Evolutionary conservation across 768 basidiomycete genomes (phyloP).

Genomic region (Naganishia vishniacii): DNA sequence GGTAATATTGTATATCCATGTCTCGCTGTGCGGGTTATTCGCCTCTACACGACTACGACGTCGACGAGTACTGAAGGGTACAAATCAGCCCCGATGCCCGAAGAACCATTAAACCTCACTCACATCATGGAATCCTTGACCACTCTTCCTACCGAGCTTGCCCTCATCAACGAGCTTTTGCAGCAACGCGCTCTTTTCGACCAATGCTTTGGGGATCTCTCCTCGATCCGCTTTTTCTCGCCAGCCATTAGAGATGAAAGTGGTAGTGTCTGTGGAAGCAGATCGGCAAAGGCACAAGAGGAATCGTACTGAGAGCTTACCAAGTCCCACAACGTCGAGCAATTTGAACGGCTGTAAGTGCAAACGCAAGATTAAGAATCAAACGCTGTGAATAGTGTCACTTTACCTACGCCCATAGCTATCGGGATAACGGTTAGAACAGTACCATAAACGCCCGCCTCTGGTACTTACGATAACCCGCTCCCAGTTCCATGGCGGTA

Average conservation of each 20-base stretch:
- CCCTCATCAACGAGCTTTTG: slow-evolving; percentile 50
- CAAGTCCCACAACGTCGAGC: slow-evolving; percentile 51
- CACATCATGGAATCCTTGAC: slow-evolving; percentile 51
- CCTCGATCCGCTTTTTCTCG: slow-evolving; percentile 47
- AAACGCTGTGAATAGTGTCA: not conserved
- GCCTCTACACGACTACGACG: not conserved
- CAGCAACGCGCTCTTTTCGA: slow-evolving; percentile 46
- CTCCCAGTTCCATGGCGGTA: slow-evolving; percentile 53
- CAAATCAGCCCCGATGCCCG: too few species aligned
- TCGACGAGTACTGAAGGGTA: not conserved
- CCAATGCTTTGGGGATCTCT: slow-evolving; percentile 43
- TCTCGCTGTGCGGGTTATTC: too few species aligned
- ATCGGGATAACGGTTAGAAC: too few species aligned
- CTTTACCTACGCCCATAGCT: slow-evolving; percentile 46
- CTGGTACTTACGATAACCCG: slow-evolving; percentile 48
- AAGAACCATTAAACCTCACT: too few species aligned
- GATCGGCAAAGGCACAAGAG: not conserved
- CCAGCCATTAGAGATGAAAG: slow-evolving; percentile 51
- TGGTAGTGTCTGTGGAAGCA: slow-evolving; percentile 40
- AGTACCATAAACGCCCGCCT: not conserved
- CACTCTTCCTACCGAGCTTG: slow-evolving; percentile 51
- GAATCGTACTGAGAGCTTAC: not conserved
- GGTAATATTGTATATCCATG: too few species aligned
- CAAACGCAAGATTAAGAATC: not conserved
- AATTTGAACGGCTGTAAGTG: slow-evolving; percentile 43